These are phyloP conservation scores for Aquanectria penicillioides DNA, from an alignment of 2,329 filamentous ascomycete species.

Conservation along the genomic window DNA sequence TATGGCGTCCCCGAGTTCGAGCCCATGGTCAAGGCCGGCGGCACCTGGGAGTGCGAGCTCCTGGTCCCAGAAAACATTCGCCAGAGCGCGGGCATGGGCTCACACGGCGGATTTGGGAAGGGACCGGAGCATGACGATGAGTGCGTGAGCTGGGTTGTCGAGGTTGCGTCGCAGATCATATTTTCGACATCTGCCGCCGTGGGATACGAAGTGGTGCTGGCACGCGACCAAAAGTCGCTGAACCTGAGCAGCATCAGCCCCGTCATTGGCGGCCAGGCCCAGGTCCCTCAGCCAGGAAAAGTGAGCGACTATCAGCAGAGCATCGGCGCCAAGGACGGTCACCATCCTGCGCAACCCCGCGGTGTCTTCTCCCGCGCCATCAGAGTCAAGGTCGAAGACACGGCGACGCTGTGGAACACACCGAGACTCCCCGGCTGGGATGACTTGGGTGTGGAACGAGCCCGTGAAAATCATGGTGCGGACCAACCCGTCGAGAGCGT, in stretches of 20 bases:
- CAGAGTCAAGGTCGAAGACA: constrained; percentile 84
- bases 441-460: constrained; percentile 49
- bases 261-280: constrained; percentile 55
- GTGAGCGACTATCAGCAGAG: constrained; percentile 81
- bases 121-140: constrained; percentile 57
- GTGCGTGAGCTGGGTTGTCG: constrained; percentile 86
- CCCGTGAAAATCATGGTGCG: constrained; percentile 31
- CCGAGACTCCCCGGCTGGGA: constrained; percentile 79
- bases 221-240: constrained; percentile 85
- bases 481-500: constrained; percentile 48
- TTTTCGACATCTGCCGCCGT: constrained; percentile 92
- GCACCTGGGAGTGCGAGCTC: constrained; percentile 83
- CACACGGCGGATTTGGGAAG: constrained; percentile 57
- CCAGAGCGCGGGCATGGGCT: constrained; percentile 65
- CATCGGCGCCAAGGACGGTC: constrained; percentile 63
- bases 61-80: constrained; percentile 82
- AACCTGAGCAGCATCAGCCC: constrained; percentile 66
- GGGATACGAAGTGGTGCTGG: constrained; percentile 86
- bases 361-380: constrained; percentile 89
- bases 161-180: constrained; percentile 91
- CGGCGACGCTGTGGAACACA: constrained; percentile 90
- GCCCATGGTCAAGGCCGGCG: constrained; percentile 94
- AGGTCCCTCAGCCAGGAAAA: constrained; percentile 73
- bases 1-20: constrained; percentile 92
- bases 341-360: constrained; percentile 71